phyloP scores from a whole-genome alignment of 306 rosid genomes.

The Aeschynomene evenia region DNA sequence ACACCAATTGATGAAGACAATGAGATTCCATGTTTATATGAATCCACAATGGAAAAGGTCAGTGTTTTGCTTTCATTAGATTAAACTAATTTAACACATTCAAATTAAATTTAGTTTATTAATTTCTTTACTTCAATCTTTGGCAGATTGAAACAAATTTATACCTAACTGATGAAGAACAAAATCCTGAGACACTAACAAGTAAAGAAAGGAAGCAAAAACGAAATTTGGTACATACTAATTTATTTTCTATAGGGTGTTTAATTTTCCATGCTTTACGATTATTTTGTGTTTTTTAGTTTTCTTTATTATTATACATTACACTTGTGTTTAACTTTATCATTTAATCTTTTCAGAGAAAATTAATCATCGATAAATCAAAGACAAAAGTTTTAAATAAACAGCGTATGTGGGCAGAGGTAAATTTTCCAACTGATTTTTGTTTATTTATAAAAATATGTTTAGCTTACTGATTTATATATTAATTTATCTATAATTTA shows the following conservation, averaged over 20 bases:
- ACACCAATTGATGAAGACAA: background rate
- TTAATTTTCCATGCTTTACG: background rate
- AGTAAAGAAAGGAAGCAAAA: conserved; percentile 30
- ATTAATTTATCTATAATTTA: no score
- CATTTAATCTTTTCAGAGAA: conserved; percentile 27
- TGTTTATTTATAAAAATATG: background rate
- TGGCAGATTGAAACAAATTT: background rate
- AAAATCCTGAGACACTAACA: background rate
- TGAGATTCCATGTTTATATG: conserved; percentile 29
- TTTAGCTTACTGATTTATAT: background rate
- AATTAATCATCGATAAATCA: conserved; percentile 15
- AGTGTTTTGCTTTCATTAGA: background rate
- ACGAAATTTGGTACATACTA: conserved; percentile 20
- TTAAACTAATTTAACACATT: background rate
- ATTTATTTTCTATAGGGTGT: background rate
- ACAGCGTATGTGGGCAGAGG: conserved; percentile 28
- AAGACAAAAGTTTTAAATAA: conserved; percentile 30
- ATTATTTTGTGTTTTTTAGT: background rate
- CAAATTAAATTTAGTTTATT: background rate
- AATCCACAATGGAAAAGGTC: conserved; percentile 31
- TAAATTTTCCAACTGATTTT: background rate
- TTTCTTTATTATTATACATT: background rate
- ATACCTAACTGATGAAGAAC: conserved; percentile 13
- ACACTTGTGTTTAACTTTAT: background rate
- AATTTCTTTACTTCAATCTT: background rate